These are phyloP conservation scores for Globisporangium radiosum DNA, from an alignment of 352 stramenopile genomes.

Conservation along the genomic window DNA sequence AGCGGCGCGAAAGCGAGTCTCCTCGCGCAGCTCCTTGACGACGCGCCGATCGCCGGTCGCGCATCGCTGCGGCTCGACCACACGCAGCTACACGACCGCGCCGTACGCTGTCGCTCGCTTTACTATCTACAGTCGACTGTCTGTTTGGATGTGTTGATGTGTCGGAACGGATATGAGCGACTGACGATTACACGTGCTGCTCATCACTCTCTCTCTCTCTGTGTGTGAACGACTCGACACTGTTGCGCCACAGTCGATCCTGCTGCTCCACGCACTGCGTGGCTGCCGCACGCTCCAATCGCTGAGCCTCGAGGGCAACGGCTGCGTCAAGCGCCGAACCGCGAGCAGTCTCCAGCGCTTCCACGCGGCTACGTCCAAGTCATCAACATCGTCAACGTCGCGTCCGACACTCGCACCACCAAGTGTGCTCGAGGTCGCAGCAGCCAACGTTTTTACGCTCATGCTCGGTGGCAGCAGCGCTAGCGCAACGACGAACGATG, in stretches of 20 bases:
- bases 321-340: constrained; percentile 29
- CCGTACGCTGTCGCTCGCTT: constrained; percentile 19
- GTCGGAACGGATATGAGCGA: too few species aligned
- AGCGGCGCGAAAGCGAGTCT: constrained; percentile 34
- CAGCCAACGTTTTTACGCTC: constrained; percentile 33
- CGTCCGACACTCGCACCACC: neutral
- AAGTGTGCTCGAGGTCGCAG: constrained; percentile 31
- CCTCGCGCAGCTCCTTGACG: constrained; percentile 44
- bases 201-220: too few species aligned
- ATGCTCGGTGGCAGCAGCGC: constrained; percentile 22
- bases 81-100: constrained; percentile 42
- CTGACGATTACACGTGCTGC: too few species aligned
- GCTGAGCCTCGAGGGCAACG: constrained; percentile 69
- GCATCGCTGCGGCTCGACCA: constrained; percentile 55
- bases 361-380: constrained; percentile 6
- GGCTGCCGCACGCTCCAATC: constrained; percentile 41
- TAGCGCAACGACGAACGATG: too few species aligned
- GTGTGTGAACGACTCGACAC: too few species aligned
- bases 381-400: neutral
- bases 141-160: too few species aligned
- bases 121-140: neutral
- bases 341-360: constrained; percentile 14
- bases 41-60: constrained; percentile 26
- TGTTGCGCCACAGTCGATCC: constrained; percentile 23
- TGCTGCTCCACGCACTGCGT: constrained; percentile 56